phyloP scores from a whole-genome alignment of 1,284 basidiomycete genomes.

The Ganoderma multipileum region DNA sequence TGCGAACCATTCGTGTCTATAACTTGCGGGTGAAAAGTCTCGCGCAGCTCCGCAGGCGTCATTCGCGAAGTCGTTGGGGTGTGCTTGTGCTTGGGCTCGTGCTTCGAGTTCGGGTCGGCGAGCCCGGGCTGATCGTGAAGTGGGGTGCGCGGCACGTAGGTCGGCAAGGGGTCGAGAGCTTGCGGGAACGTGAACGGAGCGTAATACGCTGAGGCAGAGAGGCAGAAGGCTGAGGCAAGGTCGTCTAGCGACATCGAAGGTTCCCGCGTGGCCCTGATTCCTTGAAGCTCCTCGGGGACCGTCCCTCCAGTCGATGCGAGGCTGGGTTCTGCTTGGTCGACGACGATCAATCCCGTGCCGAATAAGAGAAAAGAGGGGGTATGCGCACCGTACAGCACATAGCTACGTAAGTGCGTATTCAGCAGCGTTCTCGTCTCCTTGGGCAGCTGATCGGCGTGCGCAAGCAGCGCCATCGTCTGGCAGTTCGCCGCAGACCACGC shows the following conservation, averaged over 20 bases:
- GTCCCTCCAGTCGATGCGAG: conserved; percentile 8
- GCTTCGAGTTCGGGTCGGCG: conserved; percentile 6
- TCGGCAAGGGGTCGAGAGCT: conserved; percentile 12
- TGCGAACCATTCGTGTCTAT: conserved; percentile 25
- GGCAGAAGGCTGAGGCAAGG: conserved; percentile 16
- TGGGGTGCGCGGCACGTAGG: conserved; percentile 14
- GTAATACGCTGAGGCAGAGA: conserved; percentile 27
- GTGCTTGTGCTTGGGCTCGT: background rate
- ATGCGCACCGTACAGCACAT: conserved; percentile 36
- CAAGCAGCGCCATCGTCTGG: conserved; percentile 31
- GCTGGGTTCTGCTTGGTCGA: conserved; percentile 9
- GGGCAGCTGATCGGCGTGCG: conserved; percentile 31
- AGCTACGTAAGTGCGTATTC: conserved; percentile 31
- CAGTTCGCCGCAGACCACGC: conserved; percentile 39
- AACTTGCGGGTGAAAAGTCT: conserved; percentile 1
- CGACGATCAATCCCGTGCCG: background rate
- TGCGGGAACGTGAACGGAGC: conserved; percentile 22
- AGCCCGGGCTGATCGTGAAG: conserved; percentile 12
- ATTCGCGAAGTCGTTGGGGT: conserved; percentile 27
- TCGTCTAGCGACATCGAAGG: conserved; percentile 15
- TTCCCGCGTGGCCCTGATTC: conserved; percentile 9
- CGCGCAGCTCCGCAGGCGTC: conserved; percentile 22
- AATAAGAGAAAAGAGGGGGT: background rate
- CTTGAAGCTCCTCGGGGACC: conserved; percentile 8
- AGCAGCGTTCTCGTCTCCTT: conserved; percentile 27